Percentiles rank a stretch among this genome's conserved stretches.
phyloP scores from a whole-genome alignment of 1,139 yeast species.

The Geotrichum candidum region DNA sequence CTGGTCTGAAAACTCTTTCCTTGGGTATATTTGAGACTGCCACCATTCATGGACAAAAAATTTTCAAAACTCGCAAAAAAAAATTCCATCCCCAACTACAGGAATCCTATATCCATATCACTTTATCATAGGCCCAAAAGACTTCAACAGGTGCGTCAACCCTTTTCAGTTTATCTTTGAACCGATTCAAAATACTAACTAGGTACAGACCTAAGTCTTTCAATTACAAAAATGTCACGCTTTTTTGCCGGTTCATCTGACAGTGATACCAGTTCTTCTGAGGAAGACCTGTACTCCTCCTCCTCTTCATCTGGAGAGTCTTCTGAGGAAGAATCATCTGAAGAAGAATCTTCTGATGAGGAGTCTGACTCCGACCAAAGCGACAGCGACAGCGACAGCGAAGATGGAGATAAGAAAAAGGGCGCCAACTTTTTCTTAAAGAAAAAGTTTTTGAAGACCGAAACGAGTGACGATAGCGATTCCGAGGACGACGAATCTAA shows the following conservation, averaged over 20 bases:
- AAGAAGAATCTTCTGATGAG: slow-evolving; percentile 27
- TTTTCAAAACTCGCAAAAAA: not conserved
- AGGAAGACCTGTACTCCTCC: slow-evolving; percentile 65
- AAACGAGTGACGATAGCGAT: slow-evolving; percentile 49
- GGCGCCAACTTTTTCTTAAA: slow-evolving; percentile 59
- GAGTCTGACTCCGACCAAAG: slow-evolving; percentile 29
- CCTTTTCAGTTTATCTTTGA: not conserved
- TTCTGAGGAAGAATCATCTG: slow-evolving; percentile 24
- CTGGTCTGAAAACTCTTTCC: not conserved
- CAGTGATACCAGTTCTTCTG: slow-evolving; percentile 62
- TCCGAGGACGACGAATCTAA: slow-evolving; percentile 50
- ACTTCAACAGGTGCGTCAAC: not conserved
- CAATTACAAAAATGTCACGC: slow-evolving; percentile 50
- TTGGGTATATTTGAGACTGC: not conserved
- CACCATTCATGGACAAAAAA: not conserved
- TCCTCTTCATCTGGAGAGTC: slow-evolving; percentile 54
- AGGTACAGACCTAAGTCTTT: not conserved
- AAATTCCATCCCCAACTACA: not conserved
- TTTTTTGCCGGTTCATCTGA: slow-evolving; percentile 57
- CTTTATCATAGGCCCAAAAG: not conserved
- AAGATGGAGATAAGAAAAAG: slow-evolving; percentile 31
- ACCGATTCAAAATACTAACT: not conserved
- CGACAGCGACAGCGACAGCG: slow-evolving; percentile 43
- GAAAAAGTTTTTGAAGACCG: slow-evolving; percentile 42
- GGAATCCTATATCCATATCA: not conserved